Percentiles rank a stretch among this genome's conserved stretches.
These are phyloP conservation scores for Beauveria varroae DNA, from an alignment of 2,329 filamentous ascomycete genomes.

Conservation along the genomic window DNA sequence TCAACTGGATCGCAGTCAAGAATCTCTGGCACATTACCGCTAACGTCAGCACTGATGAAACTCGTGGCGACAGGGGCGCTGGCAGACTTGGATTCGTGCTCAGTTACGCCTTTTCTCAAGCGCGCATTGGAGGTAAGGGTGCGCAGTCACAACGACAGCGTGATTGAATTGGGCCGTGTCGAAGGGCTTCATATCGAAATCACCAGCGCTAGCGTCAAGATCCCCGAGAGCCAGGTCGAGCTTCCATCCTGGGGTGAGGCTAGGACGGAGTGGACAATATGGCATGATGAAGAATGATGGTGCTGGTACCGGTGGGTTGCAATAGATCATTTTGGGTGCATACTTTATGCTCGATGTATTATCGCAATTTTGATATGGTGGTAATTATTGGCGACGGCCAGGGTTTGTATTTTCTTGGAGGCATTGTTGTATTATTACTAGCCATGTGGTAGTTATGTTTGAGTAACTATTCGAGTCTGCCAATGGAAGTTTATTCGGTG, in stretches of 20 bases:
- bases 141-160: conserved; percentile 19
- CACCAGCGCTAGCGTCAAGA: conserved; percentile 22
- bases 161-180: conserved; percentile 20
- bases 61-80: conserved; percentile 31
- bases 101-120: conserved; percentile 35
- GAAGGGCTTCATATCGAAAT: conserved; percentile 24
- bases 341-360: conserved; percentile 5
- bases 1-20: conserved; percentile 25
- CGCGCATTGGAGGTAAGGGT: conserved; percentile 29
- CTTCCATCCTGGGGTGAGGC: conserved; percentile 23
- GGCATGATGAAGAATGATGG: conserved; percentile 2
- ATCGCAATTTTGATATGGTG: conserved; percentile 10
- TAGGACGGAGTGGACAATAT: not conserved
- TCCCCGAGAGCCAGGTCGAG: conserved; percentile 18
- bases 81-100: conserved; percentile 27
- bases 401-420: conserved; percentile 9
- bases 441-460: conserved; percentile 11
- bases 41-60: conserved; percentile 42
- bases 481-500: conserved; percentile 3
- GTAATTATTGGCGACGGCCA: conserved; percentile 11
- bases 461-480: conserved; percentile 5
- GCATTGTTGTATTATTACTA: conserved; percentile 7
- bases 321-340: conserved; percentile 8
- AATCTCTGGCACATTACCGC: conserved; percentile 42
- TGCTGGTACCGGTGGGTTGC: not conserved